These are phyloP conservation scores for Zymoseptoria crescenta DNA, from an alignment of 2,329 filamentous ascomycete species.

Conservation along the genomic window DNA sequence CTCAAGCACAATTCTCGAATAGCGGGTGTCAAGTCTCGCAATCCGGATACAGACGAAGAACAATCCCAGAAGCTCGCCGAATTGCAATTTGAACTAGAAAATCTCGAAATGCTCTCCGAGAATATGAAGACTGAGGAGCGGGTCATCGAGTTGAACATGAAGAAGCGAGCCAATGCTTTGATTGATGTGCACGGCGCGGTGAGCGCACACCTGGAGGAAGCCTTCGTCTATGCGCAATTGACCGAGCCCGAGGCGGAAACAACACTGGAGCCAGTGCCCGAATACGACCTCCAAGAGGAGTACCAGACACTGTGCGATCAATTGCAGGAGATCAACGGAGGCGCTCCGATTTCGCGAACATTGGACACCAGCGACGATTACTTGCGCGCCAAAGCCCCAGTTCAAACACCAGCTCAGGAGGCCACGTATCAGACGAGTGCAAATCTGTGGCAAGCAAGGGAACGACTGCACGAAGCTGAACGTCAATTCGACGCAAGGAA, in stretches of 20 bases:
- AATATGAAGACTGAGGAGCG: neutral
- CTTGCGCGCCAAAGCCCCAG: neutral
- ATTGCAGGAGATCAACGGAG: neutral
- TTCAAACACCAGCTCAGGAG: neutral
- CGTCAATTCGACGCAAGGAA: neutral
- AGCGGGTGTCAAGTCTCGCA: neutral
- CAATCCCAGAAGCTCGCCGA: neutral
- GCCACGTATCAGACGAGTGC: neutral
- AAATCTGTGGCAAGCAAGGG: neutral
- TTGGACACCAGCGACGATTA: neutral
- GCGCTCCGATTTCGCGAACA: neutral
- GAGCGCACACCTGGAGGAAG: slow-evolving; percentile 2
- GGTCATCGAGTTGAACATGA: neutral
- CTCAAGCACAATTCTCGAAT: slow-evolving; percentile 1
- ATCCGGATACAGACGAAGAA: neutral
- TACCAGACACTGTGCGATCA: slow-evolving; percentile 4
- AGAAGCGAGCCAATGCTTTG: neutral
- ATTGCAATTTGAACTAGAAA: neutral
- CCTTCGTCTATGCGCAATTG: neutral
- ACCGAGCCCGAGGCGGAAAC: neutral
- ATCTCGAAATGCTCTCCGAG: neutral
- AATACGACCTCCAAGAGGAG: slow-evolving; percentile 2
- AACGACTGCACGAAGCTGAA: neutral
- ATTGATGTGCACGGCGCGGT: neutral
- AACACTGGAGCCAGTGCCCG: neutral